phyloP scores from a whole-genome alignment of 192 early-diverging fungal genomes.

The Backusella westeae region DNA sequence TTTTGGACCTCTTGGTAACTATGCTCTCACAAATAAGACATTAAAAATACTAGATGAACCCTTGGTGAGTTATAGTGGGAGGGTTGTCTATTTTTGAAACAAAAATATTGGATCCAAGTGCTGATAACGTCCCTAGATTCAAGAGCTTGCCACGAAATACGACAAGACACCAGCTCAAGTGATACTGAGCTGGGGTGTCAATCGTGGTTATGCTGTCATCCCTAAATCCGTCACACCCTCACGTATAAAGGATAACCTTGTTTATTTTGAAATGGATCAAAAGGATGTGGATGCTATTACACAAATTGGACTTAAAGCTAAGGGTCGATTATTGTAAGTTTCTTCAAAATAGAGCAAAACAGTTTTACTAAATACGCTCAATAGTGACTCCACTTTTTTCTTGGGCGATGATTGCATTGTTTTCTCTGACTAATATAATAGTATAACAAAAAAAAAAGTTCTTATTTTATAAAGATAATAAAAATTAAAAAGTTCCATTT shows the following conservation, averaged over 20 bases:
- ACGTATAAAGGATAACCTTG: constrained; percentile 54
- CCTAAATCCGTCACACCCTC: constrained; percentile 58
- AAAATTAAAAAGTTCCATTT: background rate
- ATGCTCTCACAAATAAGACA: constrained; percentile 12
- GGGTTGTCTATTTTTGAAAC: background rate
- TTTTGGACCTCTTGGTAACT: constrained; percentile 67
- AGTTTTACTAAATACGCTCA: background rate
- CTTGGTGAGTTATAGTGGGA: background rate
- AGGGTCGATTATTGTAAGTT: background rate
- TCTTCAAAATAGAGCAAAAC: background rate
- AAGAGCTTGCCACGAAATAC: constrained; percentile 42
- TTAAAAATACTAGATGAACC: constrained; percentile 14
- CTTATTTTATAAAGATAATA: background rate
- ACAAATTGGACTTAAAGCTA: constrained; percentile 5
- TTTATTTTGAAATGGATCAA: constrained; percentile 38
- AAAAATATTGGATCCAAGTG: background rate
- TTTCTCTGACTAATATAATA: background rate
- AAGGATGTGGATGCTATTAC: constrained; percentile 27
- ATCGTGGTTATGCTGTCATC: constrained; percentile 53
- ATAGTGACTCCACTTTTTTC: background rate
- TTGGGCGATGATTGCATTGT: background rate
- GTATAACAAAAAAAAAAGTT: too few species aligned
- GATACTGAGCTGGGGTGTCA: constrained; percentile 52
- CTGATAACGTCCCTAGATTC: background rate
- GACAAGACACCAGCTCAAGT: constrained; percentile 50